Base-by-base conservation (phyloP, 352 stramenopile species). In the Thalassiosira exigua region DNA sequence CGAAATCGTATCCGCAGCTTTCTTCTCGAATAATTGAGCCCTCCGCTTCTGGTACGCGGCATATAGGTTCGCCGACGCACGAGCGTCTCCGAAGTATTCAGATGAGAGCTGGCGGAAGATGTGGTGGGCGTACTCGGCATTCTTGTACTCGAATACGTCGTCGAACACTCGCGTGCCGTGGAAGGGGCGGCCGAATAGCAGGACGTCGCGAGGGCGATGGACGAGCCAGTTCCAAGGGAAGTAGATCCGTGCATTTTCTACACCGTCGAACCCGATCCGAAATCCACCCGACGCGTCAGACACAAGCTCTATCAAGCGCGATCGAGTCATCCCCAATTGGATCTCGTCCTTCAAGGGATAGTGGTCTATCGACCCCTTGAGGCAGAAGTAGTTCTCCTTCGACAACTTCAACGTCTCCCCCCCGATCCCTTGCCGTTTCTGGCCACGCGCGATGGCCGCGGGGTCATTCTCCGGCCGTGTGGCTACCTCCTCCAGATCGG, bases 81-180 rank as follows among this genome's bases (percentile, higher is more conserved):
- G 17, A 21, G 30, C 19, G 50, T 59, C 58, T 3, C 58, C 58
- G 4, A 7, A 32, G 58, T 68, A 68, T 21, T 68, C 58, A 12
- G 58, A 24, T 14, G 58, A 21, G 30, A 68, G 52, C 58, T 68
- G 58, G 9, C 58, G 41, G 17, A 68, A 68, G 4, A 68, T 61
- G 17, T 61, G 58, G 27, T 68, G 58, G 12, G 58, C 29, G 41
- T 61, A 57, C 39, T 68, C 17, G 7, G 21, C 1, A 29, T 24
- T 61, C 58, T 9, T 68, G 30, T 68, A 53, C 4, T 36, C 4
- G 41, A 68, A 68, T 4, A 68, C 12, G 12, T 19, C 19, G 4
- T 54, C 39, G 27, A 68, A 68, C 27, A n/a, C 11, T 9, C 58
- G 58, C 4, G 32, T 57, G 22, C n/a, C 9, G 14, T 54, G 5